phyloP scores from a whole-genome alignment of 768 basidiomycete genomes.

The Termitomyces sp. region DNA sequence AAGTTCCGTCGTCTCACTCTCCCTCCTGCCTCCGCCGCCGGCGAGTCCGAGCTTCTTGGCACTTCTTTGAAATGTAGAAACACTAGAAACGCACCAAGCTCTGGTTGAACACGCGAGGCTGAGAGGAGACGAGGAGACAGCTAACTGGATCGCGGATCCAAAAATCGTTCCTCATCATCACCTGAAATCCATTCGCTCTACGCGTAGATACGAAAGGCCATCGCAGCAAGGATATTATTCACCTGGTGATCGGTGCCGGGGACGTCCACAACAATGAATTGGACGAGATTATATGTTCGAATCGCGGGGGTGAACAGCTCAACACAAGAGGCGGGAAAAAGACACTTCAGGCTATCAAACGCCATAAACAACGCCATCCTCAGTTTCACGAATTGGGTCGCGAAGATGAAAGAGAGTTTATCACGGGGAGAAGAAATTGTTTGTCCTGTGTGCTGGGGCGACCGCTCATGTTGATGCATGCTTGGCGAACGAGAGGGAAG shows the following conservation, averaged over 20 bases:
- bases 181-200: slow-evolving; percentile 41
- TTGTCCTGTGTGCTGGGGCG: slow-evolving; percentile 80
- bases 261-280: slow-evolving; percentile 87
- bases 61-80: too few species aligned
- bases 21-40: too few species aligned
- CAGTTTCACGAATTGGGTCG: slow-evolving; percentile 65
- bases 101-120: too few species aligned
- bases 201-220: background rate
- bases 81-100: slow-evolving; percentile 57
- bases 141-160: slow-evolving; percentile 77
- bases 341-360: slow-evolving; percentile 58
- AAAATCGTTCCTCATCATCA: slow-evolving; percentile 75
- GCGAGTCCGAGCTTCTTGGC: too few species aligned
- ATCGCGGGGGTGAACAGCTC: too few species aligned
- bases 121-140: too few species aligned
- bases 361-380: slow-evolving; percentile 64
- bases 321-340: slow-evolving; percentile 45
- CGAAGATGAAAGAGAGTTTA: slow-evolving; percentile 46
- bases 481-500: slow-evolving; percentile 51
- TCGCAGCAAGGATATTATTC: slow-evolving; percentile 22
- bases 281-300: slow-evolving; percentile 81
- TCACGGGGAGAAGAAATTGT: slow-evolving; percentile 40
- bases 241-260: slow-evolving; percentile 77
- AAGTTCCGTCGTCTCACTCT: too few species aligned
- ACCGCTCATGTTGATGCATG: slow-evolving; percentile 83